phyloP scores from a whole-genome alignment of 768 basidiomycete genomes.

The Mycena maculata region DNA sequence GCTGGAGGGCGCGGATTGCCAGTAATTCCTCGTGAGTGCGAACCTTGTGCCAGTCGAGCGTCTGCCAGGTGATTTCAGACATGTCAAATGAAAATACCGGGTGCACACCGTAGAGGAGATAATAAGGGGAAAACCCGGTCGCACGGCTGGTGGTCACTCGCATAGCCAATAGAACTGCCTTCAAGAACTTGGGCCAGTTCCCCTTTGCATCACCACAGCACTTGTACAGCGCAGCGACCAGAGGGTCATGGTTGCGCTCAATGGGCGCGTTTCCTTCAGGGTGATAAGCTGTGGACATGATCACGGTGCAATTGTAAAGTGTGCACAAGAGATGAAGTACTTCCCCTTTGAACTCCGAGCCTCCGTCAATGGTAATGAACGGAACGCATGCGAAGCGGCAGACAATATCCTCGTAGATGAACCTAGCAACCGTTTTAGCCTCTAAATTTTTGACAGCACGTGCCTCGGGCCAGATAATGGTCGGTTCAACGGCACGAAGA shows the following conservation, averaged over 20 bases:
- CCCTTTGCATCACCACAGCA: constrained; percentile 34
- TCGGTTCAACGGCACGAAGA: constrained; percentile 39
- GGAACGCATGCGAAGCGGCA: constrained; percentile 39
- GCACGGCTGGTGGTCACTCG: constrained; percentile 38
- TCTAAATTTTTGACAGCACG: constrained; percentile 19
- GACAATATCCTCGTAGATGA: constrained; percentile 47
- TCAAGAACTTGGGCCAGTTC: constrained; percentile 42
- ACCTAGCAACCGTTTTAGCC: constrained; percentile 36
- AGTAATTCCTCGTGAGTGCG: constrained; percentile 40
- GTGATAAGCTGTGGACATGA: constrained; percentile 45
- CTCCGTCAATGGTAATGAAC: constrained; percentile 42
- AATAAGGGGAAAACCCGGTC: constrained; percentile 48
- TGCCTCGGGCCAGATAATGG: constrained; percentile 35
- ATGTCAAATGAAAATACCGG: constrained; percentile 46
- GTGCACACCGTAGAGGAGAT: constrained; percentile 44
- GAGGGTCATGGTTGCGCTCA: constrained; percentile 44
- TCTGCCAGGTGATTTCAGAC: constrained; percentile 43
- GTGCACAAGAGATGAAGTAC: constrained; percentile 34
- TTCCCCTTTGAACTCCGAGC: constrained; percentile 45
- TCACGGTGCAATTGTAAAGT: constrained; percentile 40
- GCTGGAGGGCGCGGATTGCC: constrained; percentile 36
- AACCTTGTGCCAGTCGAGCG: constrained; percentile 39
- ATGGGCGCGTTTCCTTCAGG: constrained; percentile 45
- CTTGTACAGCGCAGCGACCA: constrained; percentile 38
- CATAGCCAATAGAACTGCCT: constrained; percentile 41